A percentile compares a stretch with the other conserved stretches of the same genome.
These are phyloP conservation scores for Dactylellina haptotyla DNA, from an alignment of 2,329 filamentous ascomycete genomes.

Conservation along the genomic window DNA sequence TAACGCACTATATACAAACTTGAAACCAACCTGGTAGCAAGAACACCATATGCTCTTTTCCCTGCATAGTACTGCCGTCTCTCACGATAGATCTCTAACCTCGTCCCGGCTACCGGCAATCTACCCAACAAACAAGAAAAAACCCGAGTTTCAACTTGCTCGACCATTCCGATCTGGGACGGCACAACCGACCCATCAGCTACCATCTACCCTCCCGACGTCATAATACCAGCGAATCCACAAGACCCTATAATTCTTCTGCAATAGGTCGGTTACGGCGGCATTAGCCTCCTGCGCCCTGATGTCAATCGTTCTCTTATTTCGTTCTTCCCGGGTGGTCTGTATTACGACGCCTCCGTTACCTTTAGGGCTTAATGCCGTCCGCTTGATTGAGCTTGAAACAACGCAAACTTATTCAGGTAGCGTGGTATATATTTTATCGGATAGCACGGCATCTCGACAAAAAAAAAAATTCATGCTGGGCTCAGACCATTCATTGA, in stretches of 20 bases:
- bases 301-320: background rate
- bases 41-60: no score
- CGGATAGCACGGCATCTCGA: no score
- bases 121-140: no score
- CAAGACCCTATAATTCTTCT: no score
- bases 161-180: background rate
- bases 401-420: background rate
- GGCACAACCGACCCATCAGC: background rate
- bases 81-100: no score
- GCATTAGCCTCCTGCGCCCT: background rate
- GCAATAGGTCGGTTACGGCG: background rate
- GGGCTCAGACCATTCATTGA: no score
- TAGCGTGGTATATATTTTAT: no score
- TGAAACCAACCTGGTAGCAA: no score
- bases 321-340: background rate
- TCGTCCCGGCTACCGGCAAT: no score
- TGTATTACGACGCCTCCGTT: background rate
- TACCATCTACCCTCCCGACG: background rate
- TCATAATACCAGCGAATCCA: background rate
- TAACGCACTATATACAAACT: no score
- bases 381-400: background rate
- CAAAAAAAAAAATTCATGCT: no score
- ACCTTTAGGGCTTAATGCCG: background rate
- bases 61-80: no score
- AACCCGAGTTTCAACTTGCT: background rate